A percentile compares a stretch with the other conserved stretches of the same genome.
Evolutionary conservation across 169 alveolate species (phyloP).

Genomic region (Plasmodium inui): DNA sequence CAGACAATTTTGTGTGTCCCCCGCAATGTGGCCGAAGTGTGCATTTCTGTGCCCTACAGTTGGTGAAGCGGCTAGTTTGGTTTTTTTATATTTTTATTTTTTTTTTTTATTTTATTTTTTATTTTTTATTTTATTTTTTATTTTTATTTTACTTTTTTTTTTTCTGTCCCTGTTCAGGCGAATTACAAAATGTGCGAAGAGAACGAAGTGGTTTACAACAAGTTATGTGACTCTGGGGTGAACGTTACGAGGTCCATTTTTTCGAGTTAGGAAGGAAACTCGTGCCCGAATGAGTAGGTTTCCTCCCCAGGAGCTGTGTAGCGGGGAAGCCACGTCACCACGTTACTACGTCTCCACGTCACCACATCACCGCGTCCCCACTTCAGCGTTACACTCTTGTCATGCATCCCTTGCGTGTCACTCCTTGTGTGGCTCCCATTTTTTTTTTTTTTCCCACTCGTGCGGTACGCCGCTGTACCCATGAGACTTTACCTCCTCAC

Average conservation of each 20-base stretch:
- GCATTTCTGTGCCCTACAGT: neutral
- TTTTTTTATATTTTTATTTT: neutral
- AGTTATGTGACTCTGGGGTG: conserved; percentile 18
- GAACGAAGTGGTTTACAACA: conserved; percentile 47
- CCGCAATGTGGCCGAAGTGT: neutral
- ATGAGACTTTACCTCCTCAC: neutral
- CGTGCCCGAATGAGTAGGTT: neutral
- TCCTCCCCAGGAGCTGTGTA: neutral
- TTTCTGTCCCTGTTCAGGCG: conserved; percentile 55
- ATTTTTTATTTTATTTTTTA: conserved; percentile 20
- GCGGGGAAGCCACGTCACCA: neutral
- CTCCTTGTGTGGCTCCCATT: neutral
- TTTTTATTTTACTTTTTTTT: conserved; percentile 5
- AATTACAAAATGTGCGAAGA: conserved; percentile 70
- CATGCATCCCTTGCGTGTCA: too few species aligned
- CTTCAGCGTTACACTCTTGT: too few species aligned
- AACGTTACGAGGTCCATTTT: neutral
- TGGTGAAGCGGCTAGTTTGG: neutral
- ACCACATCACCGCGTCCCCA: too few species aligned
- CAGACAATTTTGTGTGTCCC: neutral
- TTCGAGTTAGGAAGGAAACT: neutral
- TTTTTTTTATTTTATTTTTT: neutral
- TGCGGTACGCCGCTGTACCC: neutral
- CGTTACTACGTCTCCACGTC: too few species aligned
- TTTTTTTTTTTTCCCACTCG: neutral